phyloP scores from a whole-genome alignment of 2,329 filamentous ascomycete genomes.

The Sphaerulina populicola region DNA sequence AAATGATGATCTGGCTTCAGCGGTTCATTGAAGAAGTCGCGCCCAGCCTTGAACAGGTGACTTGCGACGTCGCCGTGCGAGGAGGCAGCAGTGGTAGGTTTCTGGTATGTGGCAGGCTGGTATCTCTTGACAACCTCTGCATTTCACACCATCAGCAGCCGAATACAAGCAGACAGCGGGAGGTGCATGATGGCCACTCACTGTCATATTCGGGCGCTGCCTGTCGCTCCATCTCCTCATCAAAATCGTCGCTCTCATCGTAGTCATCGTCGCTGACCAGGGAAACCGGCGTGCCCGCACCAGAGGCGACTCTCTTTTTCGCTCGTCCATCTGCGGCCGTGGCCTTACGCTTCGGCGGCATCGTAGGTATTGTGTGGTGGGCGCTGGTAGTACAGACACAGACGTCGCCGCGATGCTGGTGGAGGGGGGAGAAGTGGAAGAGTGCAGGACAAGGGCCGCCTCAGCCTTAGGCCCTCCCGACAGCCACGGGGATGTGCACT shows the following conservation, averaged over 20 bases:
- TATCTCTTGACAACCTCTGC: constrained; percentile 44
- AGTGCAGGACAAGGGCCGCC: not conserved
- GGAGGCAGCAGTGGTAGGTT: constrained; percentile 32
- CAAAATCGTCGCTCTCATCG: constrained; percentile 38
- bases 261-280: constrained; percentile 53
- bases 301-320: constrained; percentile 35
- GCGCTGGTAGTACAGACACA: not conserved
- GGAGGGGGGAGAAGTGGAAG: not conserved
- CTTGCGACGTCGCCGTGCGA: constrained; percentile 47
- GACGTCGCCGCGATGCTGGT: not conserved
- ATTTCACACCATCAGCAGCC: constrained; percentile 21
- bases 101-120: constrained; percentile 45
- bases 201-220: constrained; percentile 35
- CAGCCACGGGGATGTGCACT: not conserved
- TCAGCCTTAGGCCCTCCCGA: too few relatives aligned
- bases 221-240: constrained; percentile 24
- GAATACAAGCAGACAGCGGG: constrained; percentile 15
- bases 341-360: constrained; percentile 36
- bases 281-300: constrained; percentile 37
- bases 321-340: constrained; percentile 30
- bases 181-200: constrained; percentile 23
- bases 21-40: constrained; percentile 72
- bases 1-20: constrained; percentile 84
- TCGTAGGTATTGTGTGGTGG: constrained; percentile 10
- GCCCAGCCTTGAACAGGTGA: constrained; percentile 47